Percentiles rank a stretch among this genome's conserved stretches.
Conservation (phyloP, 202 grass and related monocot species). For the Zoysia matrella region DNA sequence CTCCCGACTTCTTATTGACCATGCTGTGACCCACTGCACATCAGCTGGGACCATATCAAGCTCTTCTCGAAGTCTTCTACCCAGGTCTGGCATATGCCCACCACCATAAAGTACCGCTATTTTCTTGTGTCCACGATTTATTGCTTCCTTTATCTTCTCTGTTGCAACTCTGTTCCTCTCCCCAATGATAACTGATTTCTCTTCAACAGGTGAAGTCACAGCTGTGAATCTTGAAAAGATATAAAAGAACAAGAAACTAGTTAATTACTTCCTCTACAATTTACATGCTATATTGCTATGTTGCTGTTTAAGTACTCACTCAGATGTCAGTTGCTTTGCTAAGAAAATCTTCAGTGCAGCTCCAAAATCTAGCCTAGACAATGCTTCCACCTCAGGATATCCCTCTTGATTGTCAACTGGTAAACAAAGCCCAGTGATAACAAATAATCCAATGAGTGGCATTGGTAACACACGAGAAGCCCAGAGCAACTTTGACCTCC, state of each 20-base stretch:
- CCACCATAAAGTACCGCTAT: slow-evolving; percentile 92
- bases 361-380: slow-evolving; percentile 75
- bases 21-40: slow-evolving; percentile 88
- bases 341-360: slow-evolving; percentile 88
- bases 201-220: slow-evolving; percentile 57
- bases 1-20: slow-evolving; percentile 79
- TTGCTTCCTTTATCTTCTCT: slow-evolving; percentile 72
- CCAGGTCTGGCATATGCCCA: slow-evolving; percentile 94
- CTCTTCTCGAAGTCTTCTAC: slow-evolving; percentile 71
- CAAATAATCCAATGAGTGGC: slow-evolving; percentile 75
- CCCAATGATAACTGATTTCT: slow-evolving; percentile 89
- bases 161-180: slow-evolving; percentile 90
- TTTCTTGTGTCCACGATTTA: slow-evolving; percentile 66
- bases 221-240: slow-evolving; percentile 56
- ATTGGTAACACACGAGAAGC: slow-evolving; percentile 84
- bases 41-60: slow-evolving; percentile 72
- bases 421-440: slow-evolving; percentile 77
- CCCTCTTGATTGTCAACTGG: slow-evolving; percentile 54
- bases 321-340: slow-evolving; percentile 74
- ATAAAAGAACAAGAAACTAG: slow-evolving; percentile 13
- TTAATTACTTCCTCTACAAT: not conserved
- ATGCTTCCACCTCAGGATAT: slow-evolving; percentile 66
- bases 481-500: slow-evolving; percentile 79
- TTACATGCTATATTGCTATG: slow-evolving; percentile 8
- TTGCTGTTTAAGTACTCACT: slow-evolving; percentile 58